A percentile compares a stretch with the other conserved stretches of the same genome.
These are phyloP conservation scores for Aspergillus fijiensis DNA, from an alignment of 2,329 filamentous ascomycete species.

Conservation along the genomic window DNA sequence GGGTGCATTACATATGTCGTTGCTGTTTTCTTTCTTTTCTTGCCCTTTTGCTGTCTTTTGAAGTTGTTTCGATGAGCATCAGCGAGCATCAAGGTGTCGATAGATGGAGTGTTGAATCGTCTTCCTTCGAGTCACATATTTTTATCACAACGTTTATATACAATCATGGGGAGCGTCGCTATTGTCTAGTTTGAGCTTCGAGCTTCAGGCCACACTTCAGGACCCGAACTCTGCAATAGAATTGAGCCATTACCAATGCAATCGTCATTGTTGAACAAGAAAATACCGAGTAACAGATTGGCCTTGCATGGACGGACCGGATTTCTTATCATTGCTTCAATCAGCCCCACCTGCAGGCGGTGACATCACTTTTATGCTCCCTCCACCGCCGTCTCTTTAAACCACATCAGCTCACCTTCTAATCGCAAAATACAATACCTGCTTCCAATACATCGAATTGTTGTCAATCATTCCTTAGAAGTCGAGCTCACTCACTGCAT, in stretches of 20 bases:
- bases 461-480: not conserved
- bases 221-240: not conserved
- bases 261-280: slow-evolving; percentile 4
- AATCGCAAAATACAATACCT: not conserved
- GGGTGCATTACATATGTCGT: slow-evolving; percentile 23
- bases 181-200: not conserved
- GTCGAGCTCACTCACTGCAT: not conserved
- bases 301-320: not conserved
- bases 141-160: not conserved
- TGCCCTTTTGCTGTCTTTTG: slow-evolving; percentile 6
- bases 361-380: slow-evolving; percentile 33
- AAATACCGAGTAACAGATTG: not conserved
- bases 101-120: slow-evolving; percentile 22
- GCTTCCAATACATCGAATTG: not conserved
- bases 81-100: slow-evolving; percentile 33
- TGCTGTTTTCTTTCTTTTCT: slow-evolving; percentile 10
- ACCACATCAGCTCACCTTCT: not conserved
- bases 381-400: slow-evolving; percentile 6
- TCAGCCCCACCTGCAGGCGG: slow-evolving; percentile 32
- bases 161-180: not conserved
- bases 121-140: slow-evolving; percentile 16
- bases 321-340: slow-evolving; percentile 11
- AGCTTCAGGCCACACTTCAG: not conserved
- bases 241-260: not conserved
- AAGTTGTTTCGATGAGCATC: slow-evolving; percentile 27